Evolutionary conservation across 1,139 yeast species (phyloP).

Genomic region (Meyerozyma guilliermondii): DNA sequence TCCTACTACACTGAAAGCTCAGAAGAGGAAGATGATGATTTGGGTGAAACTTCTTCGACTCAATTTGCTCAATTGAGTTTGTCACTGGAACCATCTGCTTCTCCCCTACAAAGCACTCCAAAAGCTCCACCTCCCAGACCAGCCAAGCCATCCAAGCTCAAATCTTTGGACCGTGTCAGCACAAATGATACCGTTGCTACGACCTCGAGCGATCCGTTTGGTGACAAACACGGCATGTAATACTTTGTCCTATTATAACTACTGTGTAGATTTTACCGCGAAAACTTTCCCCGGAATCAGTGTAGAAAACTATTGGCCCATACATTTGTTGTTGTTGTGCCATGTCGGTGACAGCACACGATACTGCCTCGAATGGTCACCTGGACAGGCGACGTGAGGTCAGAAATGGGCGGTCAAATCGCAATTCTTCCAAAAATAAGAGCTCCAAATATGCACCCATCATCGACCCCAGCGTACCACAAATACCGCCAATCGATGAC

Average conservation of each 20-base stretch:
- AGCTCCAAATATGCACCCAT: constrained; percentile 7
- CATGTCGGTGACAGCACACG: background rate
- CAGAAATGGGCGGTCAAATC: background rate
- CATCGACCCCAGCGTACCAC: constrained; percentile 3
- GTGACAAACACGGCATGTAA: constrained; percentile 44
- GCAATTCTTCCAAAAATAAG: constrained; percentile 10
- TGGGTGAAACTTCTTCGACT: constrained; percentile 11
- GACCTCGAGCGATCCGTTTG: constrained; percentile 61
- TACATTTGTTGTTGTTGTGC: background rate
- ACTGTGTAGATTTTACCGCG: background rate
- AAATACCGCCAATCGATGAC: constrained; percentile 31
- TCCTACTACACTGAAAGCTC: constrained; percentile 43
- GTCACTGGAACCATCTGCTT: background rate
- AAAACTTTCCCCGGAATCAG: background rate
- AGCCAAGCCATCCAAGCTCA: constrained; percentile 18
- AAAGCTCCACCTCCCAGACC: constrained; percentile 33
- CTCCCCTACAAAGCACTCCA: constrained; percentile 1
- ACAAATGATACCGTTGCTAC: constrained; percentile 26
- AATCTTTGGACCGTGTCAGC: constrained; percentile 13
- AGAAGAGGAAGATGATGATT: constrained; percentile 33
- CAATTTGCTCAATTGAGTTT: background rate
- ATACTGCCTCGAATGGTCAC: background rate
- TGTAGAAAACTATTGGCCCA: too few relatives aligned
- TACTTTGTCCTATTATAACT: background rate
- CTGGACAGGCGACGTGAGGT: background rate